Evolutionary conservation across 2,329 filamentous ascomycete genomes (phyloP).

Genomic region (Monascus ruber): DNA sequence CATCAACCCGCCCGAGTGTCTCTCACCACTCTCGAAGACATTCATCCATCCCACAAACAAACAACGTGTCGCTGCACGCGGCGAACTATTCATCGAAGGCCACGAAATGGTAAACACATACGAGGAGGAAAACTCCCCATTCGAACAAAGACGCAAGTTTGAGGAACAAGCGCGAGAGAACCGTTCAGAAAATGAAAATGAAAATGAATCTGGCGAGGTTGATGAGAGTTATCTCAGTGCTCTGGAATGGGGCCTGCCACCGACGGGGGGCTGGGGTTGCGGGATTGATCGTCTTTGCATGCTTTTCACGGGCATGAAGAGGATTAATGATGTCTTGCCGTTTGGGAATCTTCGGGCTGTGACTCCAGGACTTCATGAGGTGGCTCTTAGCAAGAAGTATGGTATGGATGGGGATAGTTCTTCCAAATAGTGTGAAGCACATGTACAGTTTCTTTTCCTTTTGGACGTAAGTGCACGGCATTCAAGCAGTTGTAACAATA

Average conservation of each 20-base stretch:
- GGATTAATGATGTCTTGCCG: conserved; percentile 74
- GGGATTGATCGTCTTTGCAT: conserved; percentile 86
- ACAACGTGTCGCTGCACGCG: conserved; percentile 68
- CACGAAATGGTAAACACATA: conserved; percentile 92
- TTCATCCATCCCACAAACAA: conserved; percentile 57
- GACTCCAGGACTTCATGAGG: conserved; percentile 15
- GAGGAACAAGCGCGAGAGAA: conserved; percentile 43
- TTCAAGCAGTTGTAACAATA: no score
- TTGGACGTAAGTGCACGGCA: no score
- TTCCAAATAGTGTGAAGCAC: not conserved
- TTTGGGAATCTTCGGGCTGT: conserved; percentile 68
- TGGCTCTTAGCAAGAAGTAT: not conserved
- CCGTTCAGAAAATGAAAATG: conserved; percentile 32
- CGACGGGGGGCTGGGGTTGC: conserved; percentile 93
- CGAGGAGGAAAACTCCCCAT: conserved; percentile 92
- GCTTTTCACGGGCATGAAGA: conserved; percentile 67
- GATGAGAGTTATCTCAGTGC: conserved; percentile 79
- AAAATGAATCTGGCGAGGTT: conserved; percentile 38
- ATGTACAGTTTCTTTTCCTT: no score
- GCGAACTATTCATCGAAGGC: conserved; percentile 71
- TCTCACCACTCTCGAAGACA: conserved; percentile 85
- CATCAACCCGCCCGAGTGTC: conserved; percentile 75
- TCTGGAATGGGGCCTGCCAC: conserved; percentile 81
- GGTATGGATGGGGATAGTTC: not conserved
- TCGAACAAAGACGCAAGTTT: conserved; percentile 77